Percentiles rank a stretch among this genome's conserved stretches.
These are phyloP conservation scores for Annulohypoxylon nitens DNA, from an alignment of 495 filamentous ascomycete species.

Conservation along the genomic window DNA sequence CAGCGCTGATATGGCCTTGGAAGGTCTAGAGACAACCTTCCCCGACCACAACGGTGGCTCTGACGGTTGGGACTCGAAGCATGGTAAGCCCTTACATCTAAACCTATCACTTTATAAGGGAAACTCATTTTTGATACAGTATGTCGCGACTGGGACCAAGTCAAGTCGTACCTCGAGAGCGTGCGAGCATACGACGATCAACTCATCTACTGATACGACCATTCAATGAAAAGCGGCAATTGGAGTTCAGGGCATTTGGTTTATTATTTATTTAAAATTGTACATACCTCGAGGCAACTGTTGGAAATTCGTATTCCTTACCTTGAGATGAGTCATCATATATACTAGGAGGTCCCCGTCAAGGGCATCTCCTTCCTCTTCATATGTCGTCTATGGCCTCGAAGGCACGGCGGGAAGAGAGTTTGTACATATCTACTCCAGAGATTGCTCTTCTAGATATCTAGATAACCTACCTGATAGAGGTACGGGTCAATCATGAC, in stretches of 20 bases:
- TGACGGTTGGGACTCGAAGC: slow-evolving; percentile 63
- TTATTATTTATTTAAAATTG: neutral
- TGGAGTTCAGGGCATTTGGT: slow-evolving; percentile 19
- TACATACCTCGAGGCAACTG: neutral
- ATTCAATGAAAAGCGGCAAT: neutral
- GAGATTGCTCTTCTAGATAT: neutral
- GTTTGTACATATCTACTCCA: neutral
- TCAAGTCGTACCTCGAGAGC: slow-evolving; percentile 57
- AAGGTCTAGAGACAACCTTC: slow-evolving; percentile 61
- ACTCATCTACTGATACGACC: slow-evolving; percentile 54
- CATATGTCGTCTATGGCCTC: neutral
- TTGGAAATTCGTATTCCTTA: neutral
- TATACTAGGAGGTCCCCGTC: neutral
- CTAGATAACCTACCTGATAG: neutral
- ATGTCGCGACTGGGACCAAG: slow-evolving; percentile 57
- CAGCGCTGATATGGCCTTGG: slow-evolving; percentile 59
- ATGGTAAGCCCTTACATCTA: slow-evolving; percentile 47
- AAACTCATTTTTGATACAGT: slow-evolving; percentile 46
- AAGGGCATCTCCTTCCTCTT: neutral
- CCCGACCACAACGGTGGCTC: slow-evolving; percentile 61
- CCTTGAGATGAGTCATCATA: neutral
- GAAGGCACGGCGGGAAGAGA: neutral
- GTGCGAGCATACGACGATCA: slow-evolving; percentile 63
- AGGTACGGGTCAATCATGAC: neutral
- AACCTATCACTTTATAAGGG: neutral